Conservation (phyloP, 495 filamentous ascomycete species). For the Physcia stellaris region DNA sequence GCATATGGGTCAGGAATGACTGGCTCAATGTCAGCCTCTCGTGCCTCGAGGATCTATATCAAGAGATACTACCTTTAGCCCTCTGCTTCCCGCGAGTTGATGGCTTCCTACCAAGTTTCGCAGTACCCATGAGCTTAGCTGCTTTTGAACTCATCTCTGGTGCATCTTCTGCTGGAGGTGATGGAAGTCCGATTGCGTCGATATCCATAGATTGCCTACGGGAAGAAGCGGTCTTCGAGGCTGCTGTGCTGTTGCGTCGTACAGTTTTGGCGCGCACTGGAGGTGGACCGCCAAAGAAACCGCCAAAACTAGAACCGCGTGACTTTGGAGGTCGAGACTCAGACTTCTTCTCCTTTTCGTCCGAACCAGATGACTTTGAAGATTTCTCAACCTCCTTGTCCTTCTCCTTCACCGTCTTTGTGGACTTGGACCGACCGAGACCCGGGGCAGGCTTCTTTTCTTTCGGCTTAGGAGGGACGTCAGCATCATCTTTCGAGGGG, state of each 20-base stretch:
- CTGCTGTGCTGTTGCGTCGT: conserved; percentile 25
- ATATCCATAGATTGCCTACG: conserved; percentile 37
- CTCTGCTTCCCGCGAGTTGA: conserved; percentile 23
- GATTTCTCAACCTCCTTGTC: conserved; percentile 34
- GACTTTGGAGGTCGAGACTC: conserved; percentile 15
- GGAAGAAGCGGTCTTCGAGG: conserved; percentile 26
- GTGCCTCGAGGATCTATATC: neutral
- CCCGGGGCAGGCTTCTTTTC: conserved; percentile 21
- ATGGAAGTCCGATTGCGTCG: conserved; percentile 33
- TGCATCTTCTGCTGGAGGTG: conserved; percentile 38
- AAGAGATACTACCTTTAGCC: conserved; percentile 23
- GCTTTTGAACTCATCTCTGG: conserved; percentile 39
- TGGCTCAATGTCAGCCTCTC: conserved; percentile 12
- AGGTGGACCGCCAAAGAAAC: conserved; percentile 31
- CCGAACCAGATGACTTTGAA: conserved; percentile 39
- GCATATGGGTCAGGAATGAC: conserved; percentile 43
- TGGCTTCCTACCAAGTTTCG: conserved; percentile 24
- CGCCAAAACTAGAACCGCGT: conserved; percentile 23
- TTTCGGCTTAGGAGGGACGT: conserved; percentile 13
- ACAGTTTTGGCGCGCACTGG: conserved; percentile 36
- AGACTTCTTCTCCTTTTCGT: conserved; percentile 37
- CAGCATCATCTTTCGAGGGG: conserved; percentile 22
- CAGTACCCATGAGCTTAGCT: conserved; percentile 43
- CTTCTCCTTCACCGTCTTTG: conserved; percentile 29
- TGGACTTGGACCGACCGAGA: conserved; percentile 36